Conservation (phyloP, 306 rosid genomes). For the Lathyrus aphaca region DNA sequence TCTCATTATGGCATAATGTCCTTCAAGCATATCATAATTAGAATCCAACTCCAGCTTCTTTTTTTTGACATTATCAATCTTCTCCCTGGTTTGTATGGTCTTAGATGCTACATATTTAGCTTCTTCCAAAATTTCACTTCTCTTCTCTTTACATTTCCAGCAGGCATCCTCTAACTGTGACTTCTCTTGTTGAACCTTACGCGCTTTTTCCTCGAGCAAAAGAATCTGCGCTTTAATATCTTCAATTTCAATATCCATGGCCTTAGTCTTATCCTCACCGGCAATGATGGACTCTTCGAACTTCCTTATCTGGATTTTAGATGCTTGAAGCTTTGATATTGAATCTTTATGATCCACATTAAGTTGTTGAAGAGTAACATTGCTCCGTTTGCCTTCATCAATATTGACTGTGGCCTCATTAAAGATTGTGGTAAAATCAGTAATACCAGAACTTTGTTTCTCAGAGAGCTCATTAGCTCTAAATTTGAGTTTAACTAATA, state of each 20-base stretch:
- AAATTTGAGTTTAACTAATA: neutral
- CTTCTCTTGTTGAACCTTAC: neutral
- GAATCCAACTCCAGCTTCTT: constrained; percentile 11
- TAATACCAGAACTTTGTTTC: constrained; percentile 10
- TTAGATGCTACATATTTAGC: neutral
- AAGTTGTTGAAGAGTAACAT: constrained; percentile 17
- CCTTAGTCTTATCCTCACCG: constrained; percentile 5
- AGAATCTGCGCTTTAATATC: neutral
- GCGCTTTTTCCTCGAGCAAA: constrained; percentile 1
- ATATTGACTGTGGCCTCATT: neutral
- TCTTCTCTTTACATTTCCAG: neutral
- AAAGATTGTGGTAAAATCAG: constrained; percentile 4
- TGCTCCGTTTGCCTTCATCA: neutral
- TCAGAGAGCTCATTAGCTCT: constrained; percentile 22
- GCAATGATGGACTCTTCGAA: neutral
- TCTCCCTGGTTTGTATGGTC: neutral
- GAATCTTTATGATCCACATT: neutral
- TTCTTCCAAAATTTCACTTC: neutral
- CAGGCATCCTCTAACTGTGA: constrained; percentile 10
- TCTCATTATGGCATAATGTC: constrained; percentile 4
- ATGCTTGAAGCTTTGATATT: constrained; percentile 12
- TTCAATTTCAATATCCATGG: constrained; percentile 10
- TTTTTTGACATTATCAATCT: neutral
- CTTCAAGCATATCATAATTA: neutral
- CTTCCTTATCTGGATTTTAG: neutral